These are phyloP conservation scores for Starmerella powellii DNA, from an alignment of 805 yeast species.

Conservation along the genomic window DNA sequence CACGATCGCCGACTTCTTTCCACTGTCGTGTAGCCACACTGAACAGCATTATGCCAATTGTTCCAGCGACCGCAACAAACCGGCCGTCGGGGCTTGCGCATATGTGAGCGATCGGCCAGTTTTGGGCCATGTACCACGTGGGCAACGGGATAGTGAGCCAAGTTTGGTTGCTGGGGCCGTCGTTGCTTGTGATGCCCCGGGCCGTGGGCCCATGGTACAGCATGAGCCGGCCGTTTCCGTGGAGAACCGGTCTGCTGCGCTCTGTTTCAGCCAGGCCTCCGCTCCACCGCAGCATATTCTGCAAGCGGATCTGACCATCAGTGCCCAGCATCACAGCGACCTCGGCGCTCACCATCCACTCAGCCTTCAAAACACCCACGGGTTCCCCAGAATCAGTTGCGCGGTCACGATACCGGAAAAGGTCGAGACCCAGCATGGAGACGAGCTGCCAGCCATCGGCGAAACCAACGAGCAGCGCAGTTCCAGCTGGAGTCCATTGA, in stretches of 20 bases:
- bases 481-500: constrained; percentile 32
- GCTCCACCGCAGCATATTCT: constrained; percentile 26
- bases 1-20: constrained; percentile 35
- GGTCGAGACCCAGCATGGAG: constrained; percentile 37
- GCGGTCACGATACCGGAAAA: constrained; percentile 10
- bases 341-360: constrained; percentile 31
- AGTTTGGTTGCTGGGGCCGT: constrained; percentile 3
- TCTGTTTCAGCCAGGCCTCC: constrained; percentile 21
- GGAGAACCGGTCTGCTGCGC: constrained; percentile 35
- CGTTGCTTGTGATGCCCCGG: constrained; percentile 25
- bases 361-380: constrained; percentile 22
- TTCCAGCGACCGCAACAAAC: constrained; percentile 40
- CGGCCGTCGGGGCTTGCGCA: constrained; percentile 39
- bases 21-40: constrained; percentile 34
- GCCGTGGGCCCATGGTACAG: constrained; percentile 35
- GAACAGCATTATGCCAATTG: constrained; percentile 36
- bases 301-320: constrained; percentile 17
- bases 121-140: constrained; percentile 34
- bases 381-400: background rate
- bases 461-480: constrained; percentile 27
- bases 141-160: constrained; percentile 42
- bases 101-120: constrained; percentile 35
- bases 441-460: constrained; percentile 38
- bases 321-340: constrained; percentile 28
- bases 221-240: constrained; percentile 32